These are phyloP conservation scores for Casuarina equisetifolia DNA, from an alignment of 306 rosid genomes.

Conservation along the genomic window DNA sequence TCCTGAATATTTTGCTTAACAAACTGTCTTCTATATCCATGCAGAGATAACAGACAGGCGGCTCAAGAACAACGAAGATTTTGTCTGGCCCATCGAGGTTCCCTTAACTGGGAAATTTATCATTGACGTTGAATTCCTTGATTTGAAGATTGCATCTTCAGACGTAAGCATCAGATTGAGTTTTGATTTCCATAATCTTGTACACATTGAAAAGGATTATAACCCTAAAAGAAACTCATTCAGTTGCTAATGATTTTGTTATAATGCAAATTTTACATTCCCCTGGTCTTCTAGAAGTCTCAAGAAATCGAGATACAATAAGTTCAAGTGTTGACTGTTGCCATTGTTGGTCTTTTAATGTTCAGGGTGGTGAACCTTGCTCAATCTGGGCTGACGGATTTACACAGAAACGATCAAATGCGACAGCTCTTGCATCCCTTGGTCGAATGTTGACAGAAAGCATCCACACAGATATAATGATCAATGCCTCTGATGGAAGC, in stretches of 20 bases:
- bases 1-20: constrained; percentile 1
- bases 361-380: constrained; percentile 74
- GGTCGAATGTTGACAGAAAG: constrained; percentile 79
- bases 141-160: constrained; percentile 72
- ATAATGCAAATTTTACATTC: constrained; percentile 10
- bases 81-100: constrained; percentile 91
- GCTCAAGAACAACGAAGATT: constrained; percentile 81
- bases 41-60: constrained; percentile 74
- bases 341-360: constrained; percentile 12
- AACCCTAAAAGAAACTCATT: neutral
- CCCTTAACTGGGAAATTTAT: constrained; percentile 94
- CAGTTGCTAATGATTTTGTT: neutral
- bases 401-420: constrained; percentile 56
- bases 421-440: constrained; percentile 64
- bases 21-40: constrained; percentile 16
- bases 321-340: neutral
- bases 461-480: constrained; percentile 84
- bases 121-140: constrained; percentile 91
- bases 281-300: constrained; percentile 1
- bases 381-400: constrained; percentile 80
- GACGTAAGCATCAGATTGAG: constrained; percentile 39
- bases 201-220: constrained; percentile 16
- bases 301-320: neutral
- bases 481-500: constrained; percentile 81
- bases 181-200: constrained; percentile 1